These are phyloP conservation scores for Plasmodium coatneyi DNA, from an alignment of 169 alveolate genomes.

Conservation along the genomic window DNA sequence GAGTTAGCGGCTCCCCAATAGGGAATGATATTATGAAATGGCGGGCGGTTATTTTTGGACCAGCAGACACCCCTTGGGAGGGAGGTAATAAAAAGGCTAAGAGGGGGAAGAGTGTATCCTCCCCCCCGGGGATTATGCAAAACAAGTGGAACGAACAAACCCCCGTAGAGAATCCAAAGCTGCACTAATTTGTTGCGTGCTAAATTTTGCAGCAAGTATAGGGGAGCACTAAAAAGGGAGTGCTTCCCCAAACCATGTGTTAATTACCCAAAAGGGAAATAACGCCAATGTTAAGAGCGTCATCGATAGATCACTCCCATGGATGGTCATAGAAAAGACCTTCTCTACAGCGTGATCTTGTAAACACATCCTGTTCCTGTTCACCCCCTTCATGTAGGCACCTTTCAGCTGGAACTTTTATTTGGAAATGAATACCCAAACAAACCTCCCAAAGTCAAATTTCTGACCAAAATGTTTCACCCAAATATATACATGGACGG, in stretches of 20 bases:
- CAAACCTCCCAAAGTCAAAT: slow-evolving; percentile 92
- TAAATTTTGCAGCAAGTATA: background rate
- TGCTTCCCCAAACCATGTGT: slow-evolving; percentile 89
- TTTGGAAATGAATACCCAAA: slow-evolving; percentile 94
- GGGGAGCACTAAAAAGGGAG: slow-evolving; percentile 16
- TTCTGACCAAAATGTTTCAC: slow-evolving; percentile 90
- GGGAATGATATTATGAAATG: slow-evolving; percentile 95
- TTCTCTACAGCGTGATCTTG: background rate
- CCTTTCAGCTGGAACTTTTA: slow-evolving; percentile 91
- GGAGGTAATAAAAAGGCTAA: slow-evolving; percentile 87
- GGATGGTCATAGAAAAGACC: background rate
- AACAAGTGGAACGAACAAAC: slow-evolving; percentile 56
- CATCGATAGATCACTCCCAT: slow-evolving; percentile 76
- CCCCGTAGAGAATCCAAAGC: background rate
- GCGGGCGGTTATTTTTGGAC: slow-evolving; percentile 98
- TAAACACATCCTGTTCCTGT: slow-evolving; percentile 74
- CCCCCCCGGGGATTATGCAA: slow-evolving; percentile 14
- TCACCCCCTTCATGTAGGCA: slow-evolving; percentile 91
- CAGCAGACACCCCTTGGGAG: slow-evolving; percentile 98
- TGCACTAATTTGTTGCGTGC: background rate
- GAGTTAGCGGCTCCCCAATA: slow-evolving; percentile 96
- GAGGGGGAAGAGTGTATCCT: background rate
- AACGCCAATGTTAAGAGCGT: slow-evolving; percentile 88
- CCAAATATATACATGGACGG: slow-evolving; percentile 96
- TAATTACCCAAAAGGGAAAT: slow-evolving; percentile 89